Conservation (phyloP, 768 basidiomycete species). For the Trametes villosa region DNA sequence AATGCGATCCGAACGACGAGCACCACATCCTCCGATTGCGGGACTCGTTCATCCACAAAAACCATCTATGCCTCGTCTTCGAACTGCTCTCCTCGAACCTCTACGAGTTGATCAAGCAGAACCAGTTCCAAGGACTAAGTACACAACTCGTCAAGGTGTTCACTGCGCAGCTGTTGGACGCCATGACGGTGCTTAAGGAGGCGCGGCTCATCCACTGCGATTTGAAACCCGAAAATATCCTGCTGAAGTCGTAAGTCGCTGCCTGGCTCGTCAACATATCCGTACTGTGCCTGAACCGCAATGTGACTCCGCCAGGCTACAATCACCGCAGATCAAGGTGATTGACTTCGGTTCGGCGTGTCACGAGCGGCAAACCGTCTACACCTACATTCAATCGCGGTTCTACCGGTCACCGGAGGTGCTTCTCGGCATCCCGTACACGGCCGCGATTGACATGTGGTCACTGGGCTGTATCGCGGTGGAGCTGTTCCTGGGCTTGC, state of each 20-base stretch:
- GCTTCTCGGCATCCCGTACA: slow-evolving; percentile 91
- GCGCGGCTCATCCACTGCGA: slow-evolving; percentile 98
- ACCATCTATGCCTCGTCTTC: slow-evolving; percentile 96
- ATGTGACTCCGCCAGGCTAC: slow-evolving; percentile 59
- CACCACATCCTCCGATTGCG: slow-evolving; percentile 95
- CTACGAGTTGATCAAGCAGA: slow-evolving; percentile 99
- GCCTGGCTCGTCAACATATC: slow-evolving; percentile 25
- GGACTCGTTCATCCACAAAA: slow-evolving; percentile 96
- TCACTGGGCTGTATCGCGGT: slow-evolving; percentile 98
- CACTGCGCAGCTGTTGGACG: slow-evolving; percentile 92
- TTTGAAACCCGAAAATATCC: slow-evolving; percentile 97
- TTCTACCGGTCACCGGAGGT: slow-evolving; percentile 99
- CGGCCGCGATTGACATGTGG: slow-evolving; percentile 98
- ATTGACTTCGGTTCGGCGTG: slow-evolving; percentile 99
- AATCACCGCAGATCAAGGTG: slow-evolving; percentile 97
- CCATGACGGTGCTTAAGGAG: slow-evolving; percentile 90
- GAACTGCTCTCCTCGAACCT: slow-evolving; percentile 96
- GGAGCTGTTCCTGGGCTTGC: slow-evolving; percentile 94
- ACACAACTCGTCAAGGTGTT: slow-evolving; percentile 99
- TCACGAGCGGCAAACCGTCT: slow-evolving; percentile 98
- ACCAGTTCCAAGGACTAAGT: slow-evolving; percentile 96
- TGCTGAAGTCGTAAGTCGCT: slow-evolving; percentile 83
- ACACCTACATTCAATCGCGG: slow-evolving; percentile 98
- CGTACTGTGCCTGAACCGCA: slow-evolving; percentile 2
- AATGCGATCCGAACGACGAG: slow-evolving; percentile 91